Base-by-base conservation (phyloP, 805 yeast species). In the Lipomyces japonicus region DNA sequence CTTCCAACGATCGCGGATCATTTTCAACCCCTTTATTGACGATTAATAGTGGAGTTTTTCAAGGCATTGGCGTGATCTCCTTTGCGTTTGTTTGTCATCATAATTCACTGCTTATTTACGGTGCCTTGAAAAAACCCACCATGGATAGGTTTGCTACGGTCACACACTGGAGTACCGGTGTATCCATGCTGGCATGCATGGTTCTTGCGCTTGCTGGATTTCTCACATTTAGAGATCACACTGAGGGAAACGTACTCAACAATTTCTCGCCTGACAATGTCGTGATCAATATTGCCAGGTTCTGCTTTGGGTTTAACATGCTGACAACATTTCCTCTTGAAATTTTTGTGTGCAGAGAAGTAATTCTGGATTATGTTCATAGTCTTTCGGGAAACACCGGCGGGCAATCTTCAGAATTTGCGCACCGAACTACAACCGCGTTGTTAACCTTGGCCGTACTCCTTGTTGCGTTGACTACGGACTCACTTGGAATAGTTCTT, bases 51-150 rank as follows among this genome's bases (percentile, higher is more conserved):
- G 80, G 81, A 37, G 70, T 90, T 2, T 87, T 90, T 64, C 95
- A 90, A 67, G 96, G 96, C 2, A 80, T 90, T 24, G 83, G 93
- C n/a, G 95, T 90, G 43, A 87, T 90, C 28, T 88, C 96, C 0
- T 90, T 90, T 71, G 97, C 97, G 1, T 75, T 91, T 58, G 97
- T 90, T 2, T 90, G 97, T 64, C 97, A 90, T 64, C 97, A 90
- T 66, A 90, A 90, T 65, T 88, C 97, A 0, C 79, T 91, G 25
- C 84, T 90, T 62, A 91, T 90, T 39, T 90, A 82, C 70, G 87
- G 86, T 63, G 87, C 96, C 0, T 75, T 91, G 63, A 77, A 76
- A 57, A 78, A 77, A 19, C 91, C 95, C 4, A 81, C 95, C 2
- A 64, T 88, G 58, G 82, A 80, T 55, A 74, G 90, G 54, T 90